Percentiles rank a stretch among this genome's conserved stretches.
phyloP scores from a whole-genome alignment of 805 yeast species.

The Dipodascopsis uninucleata region DNA sequence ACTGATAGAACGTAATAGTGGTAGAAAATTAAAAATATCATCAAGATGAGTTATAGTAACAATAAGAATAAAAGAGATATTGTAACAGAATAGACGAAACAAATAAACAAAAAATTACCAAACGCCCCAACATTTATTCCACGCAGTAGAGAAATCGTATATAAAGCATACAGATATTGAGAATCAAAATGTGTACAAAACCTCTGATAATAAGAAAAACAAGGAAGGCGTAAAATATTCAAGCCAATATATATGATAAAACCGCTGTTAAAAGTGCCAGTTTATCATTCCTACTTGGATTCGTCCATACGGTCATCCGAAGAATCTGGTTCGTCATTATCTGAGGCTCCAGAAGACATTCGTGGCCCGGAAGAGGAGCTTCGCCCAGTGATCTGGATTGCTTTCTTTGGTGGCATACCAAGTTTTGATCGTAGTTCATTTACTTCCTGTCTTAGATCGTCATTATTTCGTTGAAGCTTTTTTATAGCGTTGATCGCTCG shows the following conservation, averaged over 20 bases:
- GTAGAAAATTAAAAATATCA: too few relatives aligned
- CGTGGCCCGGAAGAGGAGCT: slow-evolving; percentile 6
- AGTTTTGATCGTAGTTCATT: slow-evolving; percentile 19
- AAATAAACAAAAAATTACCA: too few relatives aligned
- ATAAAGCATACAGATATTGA: too few relatives aligned
- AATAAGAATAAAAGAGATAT: too few relatives aligned
- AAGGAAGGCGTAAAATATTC: too few relatives aligned
- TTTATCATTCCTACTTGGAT: slow-evolving; percentile 1
- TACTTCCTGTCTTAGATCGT: slow-evolving; percentile 18
- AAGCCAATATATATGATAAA: not conserved
- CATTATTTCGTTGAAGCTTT: slow-evolving; percentile 9
- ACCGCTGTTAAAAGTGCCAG: not conserved
- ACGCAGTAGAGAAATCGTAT: too few relatives aligned
- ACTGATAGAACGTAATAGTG: too few relatives aligned
- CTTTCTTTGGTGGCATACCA: slow-evolving; percentile 19
- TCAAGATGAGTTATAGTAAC: too few relatives aligned
- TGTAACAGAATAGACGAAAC: too few relatives aligned
- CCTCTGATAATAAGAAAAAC: too few relatives aligned
- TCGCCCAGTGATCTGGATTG: slow-evolving; percentile 6
- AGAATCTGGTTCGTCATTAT: slow-evolving; percentile 11
- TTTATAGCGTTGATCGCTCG: slow-evolving; percentile 23
- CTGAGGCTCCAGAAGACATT: slow-evolving; percentile 11
- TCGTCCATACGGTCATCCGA: slow-evolving; percentile 20
- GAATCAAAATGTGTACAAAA: too few relatives aligned
- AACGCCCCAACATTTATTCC: too few relatives aligned